Conservation (phyloP, 176 grass and related monocot genomes). For the Leersia perrieri region DNA sequence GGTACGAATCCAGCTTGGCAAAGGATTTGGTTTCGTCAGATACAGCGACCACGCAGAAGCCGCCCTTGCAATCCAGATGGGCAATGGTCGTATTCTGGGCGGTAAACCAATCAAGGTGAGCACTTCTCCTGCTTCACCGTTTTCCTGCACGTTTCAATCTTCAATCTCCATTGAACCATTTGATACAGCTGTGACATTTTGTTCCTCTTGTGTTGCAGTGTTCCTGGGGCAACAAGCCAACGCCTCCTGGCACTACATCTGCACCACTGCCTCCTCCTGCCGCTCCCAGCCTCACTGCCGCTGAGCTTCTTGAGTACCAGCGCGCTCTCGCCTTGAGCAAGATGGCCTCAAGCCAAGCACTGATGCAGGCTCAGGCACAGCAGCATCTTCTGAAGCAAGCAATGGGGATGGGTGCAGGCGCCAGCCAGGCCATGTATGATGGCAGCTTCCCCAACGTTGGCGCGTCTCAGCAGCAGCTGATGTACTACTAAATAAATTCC, state of each 20-base stretch:
- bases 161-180: not conserved
- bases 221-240: slow-evolving; percentile 93
- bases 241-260: slow-evolving; percentile 51
- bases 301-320: slow-evolving; percentile 46
- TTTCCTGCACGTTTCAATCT: not conserved
- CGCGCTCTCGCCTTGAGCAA: slow-evolving; percentile 59
- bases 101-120: slow-evolving; percentile 84
- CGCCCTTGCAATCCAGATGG: slow-evolving; percentile 69
- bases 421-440: slow-evolving; percentile 65
- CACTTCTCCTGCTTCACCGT: not conserved
- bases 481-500: slow-evolving; percentile 60
- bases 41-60: slow-evolving; percentile 70
- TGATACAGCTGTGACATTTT: not conserved
- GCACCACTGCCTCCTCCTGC: slow-evolving; percentile 64
- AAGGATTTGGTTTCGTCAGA: slow-evolving; percentile 87
- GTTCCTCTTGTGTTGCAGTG: slow-evolving; percentile 41
- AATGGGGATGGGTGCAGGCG: slow-evolving; percentile 59
- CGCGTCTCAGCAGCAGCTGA: slow-evolving; percentile 54
- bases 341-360: slow-evolving; percentile 52
- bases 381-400: slow-evolving; percentile 74
- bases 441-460: slow-evolving; percentile 55
- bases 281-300: slow-evolving; percentile 31
- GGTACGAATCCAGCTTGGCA: slow-evolving; percentile 67
- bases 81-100: slow-evolving; percentile 56
- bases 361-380: slow-evolving; percentile 54